Base-by-base conservation (phyloP, 805 yeast species). In the Ogataea naganishii region DNA sequence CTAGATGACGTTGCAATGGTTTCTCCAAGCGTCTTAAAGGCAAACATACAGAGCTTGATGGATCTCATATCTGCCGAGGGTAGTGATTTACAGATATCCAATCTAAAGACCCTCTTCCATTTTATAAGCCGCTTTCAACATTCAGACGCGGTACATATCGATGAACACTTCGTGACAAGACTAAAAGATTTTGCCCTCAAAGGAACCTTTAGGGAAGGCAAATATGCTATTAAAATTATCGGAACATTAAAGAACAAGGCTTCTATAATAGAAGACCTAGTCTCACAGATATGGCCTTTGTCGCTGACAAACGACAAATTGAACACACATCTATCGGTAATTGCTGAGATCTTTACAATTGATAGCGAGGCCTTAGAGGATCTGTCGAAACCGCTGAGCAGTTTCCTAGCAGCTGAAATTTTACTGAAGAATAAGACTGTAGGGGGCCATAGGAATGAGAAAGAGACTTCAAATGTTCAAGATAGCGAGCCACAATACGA, bases 191-290 rank as follows among this genome's bases (percentile, higher is more conserved):
- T 77, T 17, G 69, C 80, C 0, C 38, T 58, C 0, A 40, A 45
- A 1, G 89, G 89, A 0, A 52, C 69, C 3, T 72, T 82, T 1
- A 24, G 44, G 7, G 84, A 78, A 41, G 78, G 89, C 0, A 73
- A 65, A 43, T 81, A 76, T 46, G 67, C 88, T 0, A 56, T 73
- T 7, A 75, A 72, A 44, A 54, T 81, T 6, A 37, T 82, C 6
- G 64, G 73, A 3, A 56, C 72, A n/a, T 52, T 66, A 3, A 50
- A 61, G 3, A 55, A 55, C 29, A 64, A 64, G 16, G 71, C 67
- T 13, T 46, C 54, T 2, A 51, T 59, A 8, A 47, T 64, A 4
- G 47, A 58, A 1, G 51, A 58, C 12, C 52, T 75, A 5, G 54
- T 66, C 20, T 51, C 53, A 3, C 29, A 47, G 0, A 55, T 71